These are phyloP conservation scores for Sclerotinia spermophila DNA, from an alignment of 2,329 filamentous ascomycete species.

Conservation along the genomic window DNA sequence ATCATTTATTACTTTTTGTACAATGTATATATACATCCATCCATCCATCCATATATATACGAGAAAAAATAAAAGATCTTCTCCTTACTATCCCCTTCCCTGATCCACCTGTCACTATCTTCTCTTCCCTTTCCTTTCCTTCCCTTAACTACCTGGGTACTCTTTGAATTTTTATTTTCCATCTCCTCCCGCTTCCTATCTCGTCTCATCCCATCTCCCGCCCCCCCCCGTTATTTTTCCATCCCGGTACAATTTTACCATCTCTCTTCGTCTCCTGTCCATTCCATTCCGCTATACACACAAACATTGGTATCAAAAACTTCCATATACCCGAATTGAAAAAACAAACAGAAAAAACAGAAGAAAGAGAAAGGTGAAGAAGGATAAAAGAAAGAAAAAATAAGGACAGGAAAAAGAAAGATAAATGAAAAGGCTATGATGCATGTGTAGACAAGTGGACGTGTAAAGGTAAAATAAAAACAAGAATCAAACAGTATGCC, in stretches of 20 bases:
- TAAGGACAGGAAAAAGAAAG: background rate
- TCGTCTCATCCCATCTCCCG: background rate
- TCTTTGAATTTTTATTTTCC: background rate
- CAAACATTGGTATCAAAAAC: slow-evolving; percentile 16
- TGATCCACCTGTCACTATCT: background rate
- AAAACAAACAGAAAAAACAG: background rate
- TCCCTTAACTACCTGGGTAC: background rate
- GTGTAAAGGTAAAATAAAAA: background rate
- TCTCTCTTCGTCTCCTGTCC: background rate
- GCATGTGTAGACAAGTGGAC: background rate
- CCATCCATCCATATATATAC: background rate
- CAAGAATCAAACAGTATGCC: background rate
- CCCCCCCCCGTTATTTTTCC: background rate
- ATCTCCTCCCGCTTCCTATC: too few species aligned
- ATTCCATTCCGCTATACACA: background rate
- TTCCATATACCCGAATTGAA: background rate
- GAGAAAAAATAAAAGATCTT: background rate
- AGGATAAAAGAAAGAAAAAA: background rate
- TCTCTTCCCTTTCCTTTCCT: background rate
- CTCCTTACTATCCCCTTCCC: too few species aligned
- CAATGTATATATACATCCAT: background rate
- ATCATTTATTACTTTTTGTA: background rate
- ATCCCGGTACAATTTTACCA: background rate
- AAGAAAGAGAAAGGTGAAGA: background rate
- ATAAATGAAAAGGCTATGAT: background rate